phyloP scores from a whole-genome alignment of 805 yeast genomes.

The Ogataea ramenticola region DNA sequence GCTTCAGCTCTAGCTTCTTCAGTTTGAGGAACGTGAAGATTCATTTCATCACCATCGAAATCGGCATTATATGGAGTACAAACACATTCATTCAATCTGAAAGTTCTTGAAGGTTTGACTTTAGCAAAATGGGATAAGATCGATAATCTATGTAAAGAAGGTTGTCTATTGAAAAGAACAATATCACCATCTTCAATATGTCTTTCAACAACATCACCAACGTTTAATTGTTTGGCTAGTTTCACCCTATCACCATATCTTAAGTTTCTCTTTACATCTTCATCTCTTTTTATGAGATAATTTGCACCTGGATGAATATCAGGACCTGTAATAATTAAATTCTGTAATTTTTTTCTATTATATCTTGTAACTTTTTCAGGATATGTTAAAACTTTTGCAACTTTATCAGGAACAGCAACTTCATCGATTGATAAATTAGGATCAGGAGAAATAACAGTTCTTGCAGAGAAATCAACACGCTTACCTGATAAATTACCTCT shows the following conservation, averaged over 20 bases:
- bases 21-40: conserved; percentile 96
- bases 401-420: conserved; percentile 97
- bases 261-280: conserved; percentile 78
- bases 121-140: conserved; percentile 94
- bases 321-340: conserved; percentile 77
- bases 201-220: conserved; percentile 94
- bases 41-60: conserved; percentile 99
- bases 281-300: conserved; percentile 76
- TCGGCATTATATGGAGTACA: conserved; percentile 99
- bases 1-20: conserved; percentile 99
- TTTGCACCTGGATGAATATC: conserved; percentile 94
- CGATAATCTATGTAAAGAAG: conserved; percentile 90
- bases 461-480: conserved; percentile 96
- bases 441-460: conserved; percentile 98
- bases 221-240: conserved; percentile 65
- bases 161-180: conserved; percentile 94
- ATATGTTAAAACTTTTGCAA: conserved; percentile 90
- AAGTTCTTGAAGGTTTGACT: conserved; percentile 96
- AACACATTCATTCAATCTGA: conserved; percentile 95
- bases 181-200: conserved; percentile 97
- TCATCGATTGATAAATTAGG: conserved; percentile 93
- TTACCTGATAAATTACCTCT: conserved; percentile 97
- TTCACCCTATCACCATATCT: conserved; percentile 80
- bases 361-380: conserved; percentile 93
- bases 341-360: conserved; percentile 71